Percentiles rank a stretch among this genome's conserved stretches.
Evolutionary conservation across 2,329 filamentous ascomycete genomes (phyloP).

Genomic region (Xenoacremonium recifei): DNA sequence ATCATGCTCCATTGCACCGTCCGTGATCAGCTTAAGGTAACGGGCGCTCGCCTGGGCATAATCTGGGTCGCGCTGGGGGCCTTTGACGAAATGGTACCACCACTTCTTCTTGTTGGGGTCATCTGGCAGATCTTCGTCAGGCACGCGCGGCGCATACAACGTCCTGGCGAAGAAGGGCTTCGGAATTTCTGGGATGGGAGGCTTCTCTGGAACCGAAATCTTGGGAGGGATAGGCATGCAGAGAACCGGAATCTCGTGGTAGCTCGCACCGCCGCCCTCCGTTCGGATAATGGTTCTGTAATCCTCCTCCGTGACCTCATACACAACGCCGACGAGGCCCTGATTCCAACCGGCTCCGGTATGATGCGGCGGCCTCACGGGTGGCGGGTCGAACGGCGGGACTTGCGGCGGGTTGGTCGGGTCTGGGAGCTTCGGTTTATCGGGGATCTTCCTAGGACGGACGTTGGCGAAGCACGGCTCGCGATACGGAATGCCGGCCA

Average conservation of each 20-base stretch:
- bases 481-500: conserved; percentile 79
- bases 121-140: conserved; percentile 30
- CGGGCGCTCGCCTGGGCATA: conserved; percentile 82
- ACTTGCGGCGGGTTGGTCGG: conserved; percentile 29
- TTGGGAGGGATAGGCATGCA: conserved; percentile 68
- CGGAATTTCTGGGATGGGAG: conserved; percentile 51
- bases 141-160: conserved; percentile 65
- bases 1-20: conserved; percentile 77
- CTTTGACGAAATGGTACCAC: conserved; percentile 45
- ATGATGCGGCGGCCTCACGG: conserved; percentile 18
- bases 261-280: conserved; percentile 83
- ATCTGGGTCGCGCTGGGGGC: conserved; percentile 56
- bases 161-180: conserved; percentile 80
- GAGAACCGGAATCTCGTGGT: conserved; percentile 77
- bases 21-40: conserved; percentile 77
- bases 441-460: conserved; percentile 54
- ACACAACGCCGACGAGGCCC: conserved; percentile 88
- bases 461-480: conserved; percentile 95
- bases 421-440: conserved; percentile 33
- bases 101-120: conserved; percentile 37
- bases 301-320: conserved; percentile 83
- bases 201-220: conserved; percentile 61
- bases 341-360: conserved; percentile 61
- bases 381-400: conserved; percentile 24
- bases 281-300: conserved; percentile 85